A percentile compares a stretch with the other conserved stretches of the same genome.
Conservation (phyloP, 1,284 basidiomycete species). For the Termitomyces sp. region DNA sequence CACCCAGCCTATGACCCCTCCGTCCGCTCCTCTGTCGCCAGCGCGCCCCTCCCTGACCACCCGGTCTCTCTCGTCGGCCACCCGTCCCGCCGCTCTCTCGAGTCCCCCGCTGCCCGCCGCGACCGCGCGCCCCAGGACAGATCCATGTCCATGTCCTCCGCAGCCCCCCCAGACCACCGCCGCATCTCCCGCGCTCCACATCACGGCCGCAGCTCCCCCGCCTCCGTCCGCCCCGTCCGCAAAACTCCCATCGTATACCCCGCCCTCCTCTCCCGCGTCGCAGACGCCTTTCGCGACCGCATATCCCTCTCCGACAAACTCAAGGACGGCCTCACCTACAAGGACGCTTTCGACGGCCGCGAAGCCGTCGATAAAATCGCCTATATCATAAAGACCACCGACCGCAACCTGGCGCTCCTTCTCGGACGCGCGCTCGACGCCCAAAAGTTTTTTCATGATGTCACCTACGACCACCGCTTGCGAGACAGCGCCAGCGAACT, state of each 20-base stretch:
- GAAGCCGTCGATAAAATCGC: conserved; percentile 96
- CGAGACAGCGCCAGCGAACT: conserved; percentile 87
- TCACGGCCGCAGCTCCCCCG: conserved; percentile 46
- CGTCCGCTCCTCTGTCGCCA: conserved; percentile 35
- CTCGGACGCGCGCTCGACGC: conserved; percentile 94
- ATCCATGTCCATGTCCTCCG: conserved; percentile 68
- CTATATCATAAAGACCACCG: conserved; percentile 97
- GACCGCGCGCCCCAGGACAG: conserved; percentile 62
- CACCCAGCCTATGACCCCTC: conserved; percentile 33
- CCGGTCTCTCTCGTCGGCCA: conserved; percentile 24
- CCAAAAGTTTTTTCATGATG: conserved; percentile 99
- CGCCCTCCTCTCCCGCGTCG: conserved; percentile 90
- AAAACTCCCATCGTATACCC: conserved; percentile 87
- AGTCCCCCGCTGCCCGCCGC: conserved; percentile 41
- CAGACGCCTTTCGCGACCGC: conserved; percentile 86
- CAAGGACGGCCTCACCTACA: conserved; percentile 96
- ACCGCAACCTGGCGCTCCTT: conserved; percentile 91
- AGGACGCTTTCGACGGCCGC: conserved; percentile 93
- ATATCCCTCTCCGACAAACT: conserved; percentile 74
- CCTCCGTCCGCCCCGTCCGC: conserved; percentile 33
- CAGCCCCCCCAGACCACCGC: conserved; percentile 32
- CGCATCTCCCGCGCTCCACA: conserved; percentile 32
- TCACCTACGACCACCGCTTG: conserved; percentile 96
- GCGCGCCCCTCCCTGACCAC: conserved; percentile 46
- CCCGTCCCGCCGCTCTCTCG: conserved; percentile 31